Evolutionary conservation across 176 grass and related monocot genomes (phyloP), one percentile per base, ranked within the genome.

Genomic region (Lolium rigidum): DNA sequence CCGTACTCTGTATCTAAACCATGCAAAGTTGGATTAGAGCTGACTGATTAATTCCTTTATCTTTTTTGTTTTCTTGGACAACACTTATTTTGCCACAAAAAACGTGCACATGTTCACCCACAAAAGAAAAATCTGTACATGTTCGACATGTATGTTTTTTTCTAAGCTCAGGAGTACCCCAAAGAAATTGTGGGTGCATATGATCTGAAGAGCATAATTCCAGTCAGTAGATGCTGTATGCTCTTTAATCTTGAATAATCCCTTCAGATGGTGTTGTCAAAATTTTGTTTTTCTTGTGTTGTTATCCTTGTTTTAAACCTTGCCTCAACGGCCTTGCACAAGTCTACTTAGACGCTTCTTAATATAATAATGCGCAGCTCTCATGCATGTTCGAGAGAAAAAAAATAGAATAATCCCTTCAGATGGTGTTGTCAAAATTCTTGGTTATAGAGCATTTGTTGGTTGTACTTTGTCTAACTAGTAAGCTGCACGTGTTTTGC

Each of bases 341-440:
- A 41, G 39, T 41, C 39, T 41, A 41, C 39, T 41, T 41, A 41
- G 39, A 41, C 39, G 2, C 39, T 41, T 41, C 39, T 41, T 41
- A 26, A 14, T 50, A 50, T 50, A 50, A 50, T 50, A 11, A 50
- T 50, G 49, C 49, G 49, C 49, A 50, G 39, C 39, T 41, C 39
- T 41, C 39, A 4, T 41, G 39, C 39, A 41, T 41, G 39, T 41
- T 41, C 39, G 1, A 41, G 39, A 41, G 39, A 28, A 28, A 41
- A 41, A 41, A 41, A 41, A 41, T 41, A 41, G 39, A 41, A 41
- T 41, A 58, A 59, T 74, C 71, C 6, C 2, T 83, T 46, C 35
- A 78, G 10, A 46, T 25, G 6, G 4, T 31, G 22, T 31, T 83
- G 51, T 72, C 14, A 59, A 83, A 83, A 57, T 56, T 82, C 38